phyloP scores from a whole-genome alignment of 495 filamentous ascomycete species.

The Lepraria neglecta region DNA sequence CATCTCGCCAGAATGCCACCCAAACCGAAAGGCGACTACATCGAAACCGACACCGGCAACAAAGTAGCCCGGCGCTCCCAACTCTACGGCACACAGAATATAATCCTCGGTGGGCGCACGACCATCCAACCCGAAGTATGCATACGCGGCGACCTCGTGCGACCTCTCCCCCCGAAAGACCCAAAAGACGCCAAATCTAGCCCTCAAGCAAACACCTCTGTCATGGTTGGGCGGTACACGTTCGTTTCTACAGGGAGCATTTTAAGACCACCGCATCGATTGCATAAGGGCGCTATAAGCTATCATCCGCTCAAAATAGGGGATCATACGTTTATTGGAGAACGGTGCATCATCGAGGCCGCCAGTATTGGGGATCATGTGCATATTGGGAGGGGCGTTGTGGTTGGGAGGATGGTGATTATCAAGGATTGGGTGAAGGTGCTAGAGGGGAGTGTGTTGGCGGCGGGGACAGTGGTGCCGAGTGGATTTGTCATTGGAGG shows the following conservation, averaged over 20 bases:
- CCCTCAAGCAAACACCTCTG: constrained; percentile 40
- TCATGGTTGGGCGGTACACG: constrained; percentile 82
- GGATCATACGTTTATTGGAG: constrained; percentile 84
- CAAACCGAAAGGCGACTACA: constrained; percentile 36
- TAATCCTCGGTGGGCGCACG: constrained; percentile 92
- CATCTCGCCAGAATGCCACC: constrained; percentile 10
- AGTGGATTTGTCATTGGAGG: constrained; percentile 72
- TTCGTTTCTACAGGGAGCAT: constrained; percentile 69
- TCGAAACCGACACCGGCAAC: constrained; percentile 79
- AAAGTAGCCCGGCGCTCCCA: constrained; percentile 88
- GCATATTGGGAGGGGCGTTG: constrained; percentile 64
- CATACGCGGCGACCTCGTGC: constrained; percentile 83
- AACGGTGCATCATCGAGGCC: constrained; percentile 66
- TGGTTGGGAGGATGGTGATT: constrained; percentile 77
- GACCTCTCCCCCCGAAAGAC: constrained; percentile 36
- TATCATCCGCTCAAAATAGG: constrained; percentile 86
- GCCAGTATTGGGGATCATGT: constrained; percentile 76
- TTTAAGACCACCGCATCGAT: constrained; percentile 68
- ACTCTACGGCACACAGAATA: constrained; percentile 91
- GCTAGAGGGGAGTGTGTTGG: constrained; percentile 73
- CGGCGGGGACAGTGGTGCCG: constrained; percentile 83
- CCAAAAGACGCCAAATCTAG: constrained; percentile 24
- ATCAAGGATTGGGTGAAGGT: constrained; percentile 86
- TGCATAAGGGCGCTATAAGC: constrained; percentile 51
- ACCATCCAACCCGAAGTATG: constrained; percentile 88